Conservation (phyloP, 371 early-diverging fungal genomes). For the Lichtheimia ornata region DNA sequence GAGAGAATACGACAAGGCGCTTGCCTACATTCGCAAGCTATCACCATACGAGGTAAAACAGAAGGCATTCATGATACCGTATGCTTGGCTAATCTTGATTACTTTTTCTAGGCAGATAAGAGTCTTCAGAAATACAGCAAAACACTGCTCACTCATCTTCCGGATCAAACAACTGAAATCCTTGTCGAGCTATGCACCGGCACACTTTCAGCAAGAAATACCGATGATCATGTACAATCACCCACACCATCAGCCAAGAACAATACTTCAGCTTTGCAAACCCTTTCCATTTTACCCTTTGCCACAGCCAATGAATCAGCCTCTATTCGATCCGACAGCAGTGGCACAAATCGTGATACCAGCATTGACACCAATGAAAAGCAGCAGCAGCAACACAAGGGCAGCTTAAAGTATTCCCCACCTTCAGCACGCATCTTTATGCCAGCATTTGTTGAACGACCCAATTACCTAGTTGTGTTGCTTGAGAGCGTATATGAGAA, state of each 20-base stretch:
- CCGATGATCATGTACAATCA: constrained; percentile 11
- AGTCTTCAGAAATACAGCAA: constrained; percentile 79
- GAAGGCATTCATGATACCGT: neutral
- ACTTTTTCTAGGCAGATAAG: constrained; percentile 44
- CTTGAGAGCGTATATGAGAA: constrained; percentile 69
- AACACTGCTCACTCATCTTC: constrained; percentile 70
- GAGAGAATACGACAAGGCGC: constrained; percentile 71
- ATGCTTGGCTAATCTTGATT: neutral
- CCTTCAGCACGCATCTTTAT: constrained; percentile 65
- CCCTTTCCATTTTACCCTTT: constrained; percentile 48
- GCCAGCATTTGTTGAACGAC: constrained; percentile 76
- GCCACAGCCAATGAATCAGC: constrained; percentile 15
- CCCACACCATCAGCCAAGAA: constrained; percentile 33
- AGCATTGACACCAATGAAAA: constrained; percentile 11
- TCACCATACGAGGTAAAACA: constrained; percentile 51
- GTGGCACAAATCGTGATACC: neutral
- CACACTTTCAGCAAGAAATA: constrained; percentile 24
- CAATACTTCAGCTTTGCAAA: constrained; percentile 17
- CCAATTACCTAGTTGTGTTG: constrained; percentile 71
- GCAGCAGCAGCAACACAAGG: constrained; percentile 11
- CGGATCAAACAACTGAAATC: constrained; percentile 79
- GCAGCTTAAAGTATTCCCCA: constrained; percentile 34
- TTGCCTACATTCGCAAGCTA: constrained; percentile 69
- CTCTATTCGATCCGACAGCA: constrained; percentile 15
- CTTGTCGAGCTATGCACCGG: constrained; percentile 77